Evolutionary conservation across 192 early-diverging fungal species (phyloP), one percentile per base, ranked within the genome.

Genomic region (Gigaspora rosea): DNA sequence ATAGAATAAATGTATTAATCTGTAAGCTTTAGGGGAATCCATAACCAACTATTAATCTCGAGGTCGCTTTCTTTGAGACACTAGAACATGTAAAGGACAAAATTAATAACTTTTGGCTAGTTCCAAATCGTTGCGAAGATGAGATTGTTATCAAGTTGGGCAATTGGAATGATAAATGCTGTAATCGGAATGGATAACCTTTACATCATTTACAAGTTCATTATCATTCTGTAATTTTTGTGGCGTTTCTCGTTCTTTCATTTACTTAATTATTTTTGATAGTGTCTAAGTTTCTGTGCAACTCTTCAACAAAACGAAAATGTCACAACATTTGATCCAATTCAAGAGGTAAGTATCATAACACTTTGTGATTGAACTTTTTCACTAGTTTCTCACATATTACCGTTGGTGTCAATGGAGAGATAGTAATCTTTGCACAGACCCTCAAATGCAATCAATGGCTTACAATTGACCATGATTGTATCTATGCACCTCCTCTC

Each of bases 291-390:
- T 2, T 62, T 62, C 61, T 62, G 61, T 62, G 61, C 9, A 33
- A 62, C 61, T 33, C 61, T 62, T 33, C n/a, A 62, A 33, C 61
- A 62, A 62, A 62, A 62, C 61, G 11, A 20, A 27, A 62, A 62
- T 62, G 59, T 18, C 8, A 62, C 59, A 62, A 62, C 59, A 62
- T 62, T 62, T 33, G 61, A 62, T 27, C 61, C n/a, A 33, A 18
- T 62, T n/a, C 61, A 62, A 62, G 61, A 62, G 9, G 61, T n/a
- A 62, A 62, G n/a, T 33, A 62, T 62, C 32, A 33, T 9, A 9
- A 18, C 8, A 33, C 18, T 62, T 62, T n/a, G 61, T 18, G 18
- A 62, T 62, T 62, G 61, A 33, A 8, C 32, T 62, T 62, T 62
- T 62, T 51, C 13, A 51, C 50, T 1, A 1, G 50, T 51, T 51